These are phyloP conservation scores for Crassisporium funariophilum DNA, from an alignment of 768 basidiomycete species.

Conservation along the genomic window DNA sequence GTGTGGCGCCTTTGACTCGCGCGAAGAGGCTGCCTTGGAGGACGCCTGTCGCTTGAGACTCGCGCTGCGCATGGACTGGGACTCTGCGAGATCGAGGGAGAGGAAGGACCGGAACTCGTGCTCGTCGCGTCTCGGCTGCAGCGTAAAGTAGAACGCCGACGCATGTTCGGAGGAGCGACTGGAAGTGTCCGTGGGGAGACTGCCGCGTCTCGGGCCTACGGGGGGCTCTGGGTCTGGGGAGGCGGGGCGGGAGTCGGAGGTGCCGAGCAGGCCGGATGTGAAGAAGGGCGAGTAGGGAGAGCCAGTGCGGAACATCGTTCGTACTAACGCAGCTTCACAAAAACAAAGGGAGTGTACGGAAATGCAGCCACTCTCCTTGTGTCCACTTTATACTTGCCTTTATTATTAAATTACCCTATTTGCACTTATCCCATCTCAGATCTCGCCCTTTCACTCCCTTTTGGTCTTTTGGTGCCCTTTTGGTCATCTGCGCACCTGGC, in stretches of 20 bases:
- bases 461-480: too few species aligned
- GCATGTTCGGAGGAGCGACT: conserved; percentile 13
- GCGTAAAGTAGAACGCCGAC: conserved; percentile 50
- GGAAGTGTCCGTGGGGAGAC: conserved; percentile 36
- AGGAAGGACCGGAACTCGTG: conserved; percentile 59
- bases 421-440: too few species aligned
- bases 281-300: conserved; percentile 66
- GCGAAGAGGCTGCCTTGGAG: conserved; percentile 17
- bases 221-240: conserved; percentile 25
- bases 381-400: too few species aligned
- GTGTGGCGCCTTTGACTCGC: conserved; percentile 14
- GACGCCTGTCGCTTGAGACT: conserved; percentile 35
- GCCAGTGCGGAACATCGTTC: conserved; percentile 44
- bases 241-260: conserved; percentile 12
- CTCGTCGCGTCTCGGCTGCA: conserved; percentile 43
- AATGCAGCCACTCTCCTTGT: too few species aligned
- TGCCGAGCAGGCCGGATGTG: conserved; percentile 59
- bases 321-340: too few species aligned
- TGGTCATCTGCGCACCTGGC: too few species aligned
- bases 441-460: too few species aligned
- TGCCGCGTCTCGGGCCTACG: conserved; percentile 32
- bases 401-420: too few species aligned
- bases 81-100: conserved; percentile 68
- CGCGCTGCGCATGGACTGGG: conserved; percentile 42
- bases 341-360: too few species aligned